phyloP scores from a whole-genome alignment of 768 basidiomycete species.

The Rhodotorula graminis region DNA sequence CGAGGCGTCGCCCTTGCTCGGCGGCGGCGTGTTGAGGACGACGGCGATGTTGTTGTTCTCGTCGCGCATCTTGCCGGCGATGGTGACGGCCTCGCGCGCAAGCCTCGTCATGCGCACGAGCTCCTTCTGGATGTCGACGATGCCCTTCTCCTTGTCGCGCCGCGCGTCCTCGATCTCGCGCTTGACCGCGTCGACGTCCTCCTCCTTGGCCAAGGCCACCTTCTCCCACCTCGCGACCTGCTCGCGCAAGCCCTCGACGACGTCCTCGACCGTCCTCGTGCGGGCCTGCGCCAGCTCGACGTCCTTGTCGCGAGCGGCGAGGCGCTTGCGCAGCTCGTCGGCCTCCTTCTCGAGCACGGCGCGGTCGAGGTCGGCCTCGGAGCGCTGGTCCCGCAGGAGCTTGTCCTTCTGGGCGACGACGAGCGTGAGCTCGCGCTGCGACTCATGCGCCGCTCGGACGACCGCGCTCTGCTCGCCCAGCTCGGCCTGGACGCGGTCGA shows the following conservation, averaged over 20 bases:
- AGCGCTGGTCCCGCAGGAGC: constrained; percentile 75
- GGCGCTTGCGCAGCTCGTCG: constrained; percentile 61
- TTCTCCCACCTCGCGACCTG: constrained; percentile 56
- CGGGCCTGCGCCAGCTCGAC: constrained; percentile 42
- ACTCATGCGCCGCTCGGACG: constrained; percentile 56
- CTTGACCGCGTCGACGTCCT: constrained; percentile 60
- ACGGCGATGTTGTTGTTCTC: constrained; percentile 45
- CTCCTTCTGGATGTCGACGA: constrained; percentile 29
- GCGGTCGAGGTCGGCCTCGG: constrained; percentile 88
- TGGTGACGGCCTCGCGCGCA: constrained; percentile 44
- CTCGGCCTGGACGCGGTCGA: constrained; percentile 24
- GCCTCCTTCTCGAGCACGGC: constrained; percentile 87
- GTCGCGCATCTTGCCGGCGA: constrained; percentile 46
- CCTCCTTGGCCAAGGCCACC: constrained; percentile 47
- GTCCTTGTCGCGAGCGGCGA: constrained; percentile 61
- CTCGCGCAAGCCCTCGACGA: constrained; percentile 59
- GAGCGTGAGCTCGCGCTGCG: constrained; percentile 64
- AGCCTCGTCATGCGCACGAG: constrained; percentile 34
- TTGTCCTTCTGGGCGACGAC: constrained; percentile 73
- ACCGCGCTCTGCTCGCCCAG: constrained; percentile 44
- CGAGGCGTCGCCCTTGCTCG: constrained; percentile 5
- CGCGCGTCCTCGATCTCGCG: constrained; percentile 3
- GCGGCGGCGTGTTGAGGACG: constrained; percentile 24
- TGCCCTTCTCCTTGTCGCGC: constrained; percentile 22
- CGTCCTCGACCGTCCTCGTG: constrained; percentile 59